Evolutionary conservation across 75 land plant species (phyloP), one percentile per base, ranked within the genome.

Genomic region (Chamaecyparis obtusa): DNA sequence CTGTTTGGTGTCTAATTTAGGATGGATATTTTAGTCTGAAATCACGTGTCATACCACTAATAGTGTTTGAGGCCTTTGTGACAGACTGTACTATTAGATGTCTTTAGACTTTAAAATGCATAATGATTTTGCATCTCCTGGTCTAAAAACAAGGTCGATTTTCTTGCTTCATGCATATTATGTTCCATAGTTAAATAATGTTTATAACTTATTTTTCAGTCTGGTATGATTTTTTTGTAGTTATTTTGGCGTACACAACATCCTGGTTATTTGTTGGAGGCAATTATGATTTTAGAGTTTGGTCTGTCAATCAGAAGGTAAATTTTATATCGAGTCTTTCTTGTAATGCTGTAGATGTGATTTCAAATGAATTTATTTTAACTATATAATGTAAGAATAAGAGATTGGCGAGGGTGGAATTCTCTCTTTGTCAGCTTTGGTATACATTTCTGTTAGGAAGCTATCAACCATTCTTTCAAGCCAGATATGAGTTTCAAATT

Each of bases 251-350:
- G 95, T 24, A 96, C 97, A n/a, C 89, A 88, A 71, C 82, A 95
- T 57, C 85, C 90, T 86, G 96, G 95, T 79, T 97, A 94, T 91
- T 89, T 98, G 83, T 43, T 97, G 84, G 96, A 95, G 90, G 96
- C 97, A 78, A 87, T 97, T 64, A 88, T 93, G 90, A 89, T 95
- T 85, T 87, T 97, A 87, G 99, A 98, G 88, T 97, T 94, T 88
- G 99, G 99, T 39, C 90, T 98, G 87, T 85, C 89, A 21, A 80
- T 95, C 33, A 77, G 94, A 85, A 95, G 96, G 99, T 98, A 78
- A 86, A 36, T 87, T 57, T n/a, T 86, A 64, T 49, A 72, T 24
- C 10, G 39, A 19, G 43, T 48, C 9, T 48, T 33, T 33, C 35
- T 79, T 30, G 24, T 13, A 9, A n/a, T 6, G 9, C 7, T 64